phyloP scores from a whole-genome alignment of 2,329 filamentous ascomycete species.

The Pezicula neosporulosa region DNA sequence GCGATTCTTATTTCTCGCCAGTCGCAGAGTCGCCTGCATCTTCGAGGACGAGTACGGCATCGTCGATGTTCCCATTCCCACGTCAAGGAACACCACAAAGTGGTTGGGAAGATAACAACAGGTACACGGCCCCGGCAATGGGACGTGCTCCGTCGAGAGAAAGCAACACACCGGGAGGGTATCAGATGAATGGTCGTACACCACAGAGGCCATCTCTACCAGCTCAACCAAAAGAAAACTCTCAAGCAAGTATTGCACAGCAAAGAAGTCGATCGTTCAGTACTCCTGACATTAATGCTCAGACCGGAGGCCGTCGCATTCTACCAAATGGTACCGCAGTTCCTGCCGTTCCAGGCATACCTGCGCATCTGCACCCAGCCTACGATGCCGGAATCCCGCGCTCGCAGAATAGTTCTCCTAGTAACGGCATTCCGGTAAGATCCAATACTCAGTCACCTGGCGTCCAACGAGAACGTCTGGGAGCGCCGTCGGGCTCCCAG shows the following conservation, averaged over 20 bases:
- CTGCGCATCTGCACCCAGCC: conserved; percentile 61
- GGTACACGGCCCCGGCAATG: conserved; percentile 87
- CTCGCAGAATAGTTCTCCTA: conserved; percentile 78
- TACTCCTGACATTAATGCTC: conserved; percentile 86
- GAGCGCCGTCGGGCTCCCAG: conserved; percentile 36
- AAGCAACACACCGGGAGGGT: conserved; percentile 58
- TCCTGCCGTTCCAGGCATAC: conserved; percentile 74
- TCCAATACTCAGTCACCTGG: conserved; percentile 70
- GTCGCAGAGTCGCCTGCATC: conserved; percentile 75
- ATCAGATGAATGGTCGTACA: conserved; percentile 59
- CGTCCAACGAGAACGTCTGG: conserved; percentile 56
- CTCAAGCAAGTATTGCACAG: conserved; percentile 47
- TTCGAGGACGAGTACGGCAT: conserved; percentile 70
- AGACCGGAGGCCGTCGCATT: conserved; percentile 52
- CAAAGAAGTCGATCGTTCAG: conserved; percentile 86
- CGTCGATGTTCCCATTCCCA: conserved; percentile 77
- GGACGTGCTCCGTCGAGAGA: conserved; percentile 78
- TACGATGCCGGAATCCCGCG: conserved; percentile 65
- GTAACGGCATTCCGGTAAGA: conserved; percentile 60
- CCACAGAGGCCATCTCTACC: conserved; percentile 78
- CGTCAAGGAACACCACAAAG: conserved; percentile 68
- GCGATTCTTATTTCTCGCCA: conserved; percentile 91
- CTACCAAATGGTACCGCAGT: conserved; percentile 52
- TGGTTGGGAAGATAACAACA: conserved; percentile 64
- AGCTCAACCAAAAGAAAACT: conserved; percentile 56